Conservation (phyloP, 495 filamentous ascomycete genomes). For the Hypoxylon fragiforme region DNA sequence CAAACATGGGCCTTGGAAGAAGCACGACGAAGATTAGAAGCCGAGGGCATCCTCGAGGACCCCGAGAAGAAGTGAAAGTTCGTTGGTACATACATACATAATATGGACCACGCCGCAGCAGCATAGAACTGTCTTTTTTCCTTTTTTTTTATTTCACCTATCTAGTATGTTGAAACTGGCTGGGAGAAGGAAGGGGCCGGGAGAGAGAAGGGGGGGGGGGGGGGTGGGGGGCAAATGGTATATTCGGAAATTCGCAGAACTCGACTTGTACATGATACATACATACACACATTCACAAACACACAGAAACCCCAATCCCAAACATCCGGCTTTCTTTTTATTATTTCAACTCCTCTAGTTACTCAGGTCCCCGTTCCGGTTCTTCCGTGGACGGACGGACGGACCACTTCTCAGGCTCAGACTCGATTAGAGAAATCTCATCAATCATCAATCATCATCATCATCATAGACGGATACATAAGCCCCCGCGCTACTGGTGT, state of each 20-base stretch:
- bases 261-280: constrained; percentile 32
- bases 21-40: constrained; percentile 87
- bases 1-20: constrained; percentile 99
- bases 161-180: no score
- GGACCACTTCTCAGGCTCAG: constrained; percentile 2
- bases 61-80: constrained; percentile 43
- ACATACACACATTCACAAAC: no score
- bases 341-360: background rate
- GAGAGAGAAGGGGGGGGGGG: no score
- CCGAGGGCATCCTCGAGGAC: constrained; percentile 89
- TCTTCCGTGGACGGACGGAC: background rate
- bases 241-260: constrained; percentile 1
- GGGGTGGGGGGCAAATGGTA: no score
- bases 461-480: constrained; percentile 32
- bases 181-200: no score
- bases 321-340: constrained; percentile 22
- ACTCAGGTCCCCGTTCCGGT: background rate
- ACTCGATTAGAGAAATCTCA: constrained; percentile 34
- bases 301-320: no score
- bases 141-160: no score
- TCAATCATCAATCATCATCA: no score
- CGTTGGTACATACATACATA: no score
- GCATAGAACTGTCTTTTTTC: no score
- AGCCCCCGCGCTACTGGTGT: no score
- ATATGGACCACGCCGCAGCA: no score